Percentiles rank a stretch among this genome's conserved stretches.
Conservation (phyloP, 2,329 filamentous ascomycete species). For the Aspergillus sp. region DNA sequence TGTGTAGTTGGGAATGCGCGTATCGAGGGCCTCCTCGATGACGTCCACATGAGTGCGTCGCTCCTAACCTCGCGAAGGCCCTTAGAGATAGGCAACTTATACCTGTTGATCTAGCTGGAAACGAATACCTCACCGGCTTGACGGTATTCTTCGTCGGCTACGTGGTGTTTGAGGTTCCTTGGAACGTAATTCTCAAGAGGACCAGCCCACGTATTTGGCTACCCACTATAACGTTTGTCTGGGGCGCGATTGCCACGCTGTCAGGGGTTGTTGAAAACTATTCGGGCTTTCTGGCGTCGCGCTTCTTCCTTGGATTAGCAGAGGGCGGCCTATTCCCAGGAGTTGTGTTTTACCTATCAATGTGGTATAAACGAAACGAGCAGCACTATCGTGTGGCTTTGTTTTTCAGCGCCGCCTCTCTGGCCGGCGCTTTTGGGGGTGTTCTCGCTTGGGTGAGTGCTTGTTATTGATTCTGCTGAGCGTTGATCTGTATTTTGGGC, state of each 20-base stretch:
- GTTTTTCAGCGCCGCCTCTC: slow-evolving; percentile 50
- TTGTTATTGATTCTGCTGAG: no score
- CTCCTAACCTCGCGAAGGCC: not conserved
- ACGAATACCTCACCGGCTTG: slow-evolving; percentile 32
- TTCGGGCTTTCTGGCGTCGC: slow-evolving; percentile 38
- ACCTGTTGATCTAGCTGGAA: slow-evolving; percentile 16
- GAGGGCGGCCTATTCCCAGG: slow-evolving; percentile 48
- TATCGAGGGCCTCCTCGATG: slow-evolving; percentile 28
- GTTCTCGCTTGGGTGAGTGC: slow-evolving; percentile 47
- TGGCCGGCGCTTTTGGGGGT: slow-evolving; percentile 54
- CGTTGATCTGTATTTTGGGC: slow-evolving; percentile 3
- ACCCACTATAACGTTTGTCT: slow-evolving; percentile 35
- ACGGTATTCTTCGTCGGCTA: slow-evolving; percentile 33
- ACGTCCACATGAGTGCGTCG: slow-evolving; percentile 29
- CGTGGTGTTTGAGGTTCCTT: slow-evolving; percentile 32
- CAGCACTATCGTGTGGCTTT: slow-evolving; percentile 50
- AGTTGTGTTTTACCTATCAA: slow-evolving; percentile 50
- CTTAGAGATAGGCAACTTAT: not conserved
- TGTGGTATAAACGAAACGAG: slow-evolving; percentile 55
- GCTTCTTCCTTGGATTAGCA: slow-evolving; percentile 44
- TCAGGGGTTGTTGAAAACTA: slow-evolving; percentile 42
- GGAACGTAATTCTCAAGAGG: slow-evolving; percentile 33
- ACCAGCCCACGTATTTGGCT: slow-evolving; percentile 32
- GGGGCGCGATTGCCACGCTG: slow-evolving; percentile 44
- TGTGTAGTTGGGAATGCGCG: slow-evolving; percentile 30